Base-by-base conservation (phyloP, 2,329 filamentous ascomycete species). In the Didymella arachidicola region DNA sequence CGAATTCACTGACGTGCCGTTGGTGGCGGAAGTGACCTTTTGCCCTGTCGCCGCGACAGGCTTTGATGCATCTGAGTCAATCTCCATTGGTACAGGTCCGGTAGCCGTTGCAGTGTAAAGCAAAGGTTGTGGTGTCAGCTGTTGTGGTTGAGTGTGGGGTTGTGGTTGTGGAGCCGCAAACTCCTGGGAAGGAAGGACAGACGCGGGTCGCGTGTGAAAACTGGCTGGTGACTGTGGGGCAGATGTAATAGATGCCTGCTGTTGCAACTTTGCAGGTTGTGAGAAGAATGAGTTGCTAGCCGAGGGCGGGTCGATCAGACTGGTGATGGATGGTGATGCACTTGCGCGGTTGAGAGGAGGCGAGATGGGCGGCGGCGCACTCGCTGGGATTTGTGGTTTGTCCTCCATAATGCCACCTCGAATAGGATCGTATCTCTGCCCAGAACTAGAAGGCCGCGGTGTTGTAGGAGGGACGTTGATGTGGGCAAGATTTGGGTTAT, bases 351-450 rank as follows among this genome's bases (percentile, higher is more conserved):
- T 89, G 53, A 84, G 70, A 72, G 77, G 84, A 7, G 80, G 79
- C n/a, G 78, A 78, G 54, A 80, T 78, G n/a, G 79, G 73, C 19
- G 81, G 76, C 19, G 81, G 75, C 26, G 79, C 79, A 62, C 73
- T 81, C 63, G 80, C 81, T 59, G 64, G 74, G 65, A 50, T 77
- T 59, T 71, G 76, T 19, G 79, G 77, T 41, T 79, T 79, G 16
- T 76, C 71, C 70, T 79, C 69, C 66, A 73, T 61, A 61, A 78
- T 53, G 53, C 89, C 85, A 6, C 86, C 91, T 45, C 93, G 87
- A 63, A 97, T 93, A 0, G 93, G 93, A 75, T 97, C 93, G 78
- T 95, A 97, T 69, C 90, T 92, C 71, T 92, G 91, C 42, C 92
- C 89, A 70, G 90, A 90, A 14, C 89, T 88, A 48, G 89, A 75